Base-by-base conservation (phyloP, 768 basidiomycete species). In the Xanthoconium purpureum region DNA sequence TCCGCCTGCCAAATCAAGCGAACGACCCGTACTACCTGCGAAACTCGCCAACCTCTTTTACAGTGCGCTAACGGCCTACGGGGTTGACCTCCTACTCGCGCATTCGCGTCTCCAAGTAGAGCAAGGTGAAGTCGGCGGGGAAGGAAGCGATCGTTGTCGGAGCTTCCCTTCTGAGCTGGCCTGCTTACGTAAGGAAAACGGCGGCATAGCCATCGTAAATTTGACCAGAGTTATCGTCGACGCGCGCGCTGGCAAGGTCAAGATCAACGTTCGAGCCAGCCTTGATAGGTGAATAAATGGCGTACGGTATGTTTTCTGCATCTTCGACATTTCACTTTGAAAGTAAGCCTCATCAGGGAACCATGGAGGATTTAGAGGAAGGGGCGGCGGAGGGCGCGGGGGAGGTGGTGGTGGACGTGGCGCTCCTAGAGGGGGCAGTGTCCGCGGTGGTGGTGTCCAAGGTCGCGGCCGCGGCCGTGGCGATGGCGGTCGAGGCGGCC, bases 41-140 rank as follows among this genome's bases (percentile, higher is more conserved):
- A 87, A 88, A 63, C 76, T 91, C 0, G 80, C 80, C 3, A 84
- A 80, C 36, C 76, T 91, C 3, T 88, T 92, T 63, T 47, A 73
- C 74, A 50, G 75, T 79, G 72, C 70, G 77, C 69, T 71, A 79
- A 66, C 62, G 76, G 69, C 59, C 70, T 36, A 74, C 68, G 10
- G 71, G 68, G 2, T 52, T 75, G 1, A 45, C 65, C n/a, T 24
- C 24, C 24, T 58, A 53, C 24, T 67, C 69, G 45, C 56, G 52
- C 3, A 45, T 46, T 47, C 59, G 64, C 10, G 28, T 56, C 1
- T 57, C 24, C 24, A 24, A 24, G 24, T 24, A 2, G 24, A 24
- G 42, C 44, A 68, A 54, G 45, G 47, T 52, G 12, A 68, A 52
- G 36, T 44, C 50, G 12, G 39, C 7, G 12, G n/a, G 44, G 30